Percentiles rank a stretch among this genome's conserved stretches.
These are phyloP conservation scores for Dendrobium chrysotoxum DNA, from an alignment of 106 monocot species.

Conservation along the genomic window DNA sequence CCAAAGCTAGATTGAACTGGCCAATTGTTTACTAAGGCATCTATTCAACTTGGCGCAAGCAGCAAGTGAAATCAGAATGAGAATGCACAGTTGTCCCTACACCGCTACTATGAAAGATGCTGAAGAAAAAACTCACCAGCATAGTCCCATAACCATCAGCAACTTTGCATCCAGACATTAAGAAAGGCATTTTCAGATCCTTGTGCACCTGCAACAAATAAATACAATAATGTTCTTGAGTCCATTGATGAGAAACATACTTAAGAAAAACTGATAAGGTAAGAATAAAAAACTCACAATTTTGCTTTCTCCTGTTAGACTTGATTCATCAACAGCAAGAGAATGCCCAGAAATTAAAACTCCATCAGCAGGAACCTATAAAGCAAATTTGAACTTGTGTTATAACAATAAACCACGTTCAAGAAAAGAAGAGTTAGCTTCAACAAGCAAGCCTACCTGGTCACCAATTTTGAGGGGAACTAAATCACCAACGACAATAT, in stretches of 20 bases:
- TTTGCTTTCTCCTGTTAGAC: constrained; percentile 97
- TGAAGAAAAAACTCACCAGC: constrained; percentile 48
- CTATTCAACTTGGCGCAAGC: not conserved
- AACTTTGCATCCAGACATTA: constrained; percentile 99
- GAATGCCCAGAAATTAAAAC: constrained; percentile 74
- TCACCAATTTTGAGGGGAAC: constrained; percentile 82
- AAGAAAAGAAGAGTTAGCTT: not conserved
- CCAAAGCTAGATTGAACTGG: not conserved
- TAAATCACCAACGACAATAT: constrained; percentile 78
- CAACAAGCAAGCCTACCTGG: constrained; percentile 37
- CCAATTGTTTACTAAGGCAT: not conserved
- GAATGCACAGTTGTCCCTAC: not conserved
- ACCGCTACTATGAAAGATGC: not conserved
- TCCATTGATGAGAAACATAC: not conserved
- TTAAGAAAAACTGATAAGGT: not conserved
- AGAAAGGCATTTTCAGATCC: constrained; percentile 76
- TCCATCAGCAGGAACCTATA: constrained; percentile 90
- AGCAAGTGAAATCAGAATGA: not conserved
- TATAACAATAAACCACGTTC: not conserved
- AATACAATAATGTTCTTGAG: not conserved
- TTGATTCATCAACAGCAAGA: constrained; percentile 90
- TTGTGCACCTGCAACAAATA: constrained; percentile 55
- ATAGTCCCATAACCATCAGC: constrained; percentile 97
- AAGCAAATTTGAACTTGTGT: constrained; percentile 6
- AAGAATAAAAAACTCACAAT: constrained; percentile 39